phyloP scores from a whole-genome alignment of 345 rosid species.

The Chamaenerion angustifolium region DNA sequence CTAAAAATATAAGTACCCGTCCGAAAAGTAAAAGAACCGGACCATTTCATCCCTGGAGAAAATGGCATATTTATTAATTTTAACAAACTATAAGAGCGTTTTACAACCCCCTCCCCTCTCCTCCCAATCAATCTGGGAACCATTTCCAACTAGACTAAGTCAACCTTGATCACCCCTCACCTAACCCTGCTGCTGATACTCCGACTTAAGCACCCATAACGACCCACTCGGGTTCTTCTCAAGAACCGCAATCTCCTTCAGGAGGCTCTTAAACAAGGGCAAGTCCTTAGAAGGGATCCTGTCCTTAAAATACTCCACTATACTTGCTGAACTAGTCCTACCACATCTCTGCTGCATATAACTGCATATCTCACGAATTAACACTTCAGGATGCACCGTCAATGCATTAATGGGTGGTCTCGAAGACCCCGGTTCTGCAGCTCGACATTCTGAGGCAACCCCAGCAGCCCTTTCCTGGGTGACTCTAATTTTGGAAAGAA shows the following conservation, averaged over 20 bases:
- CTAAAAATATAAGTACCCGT: too few relatives aligned
- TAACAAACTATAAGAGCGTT: too few relatives aligned
- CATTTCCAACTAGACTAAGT: too few relatives aligned
- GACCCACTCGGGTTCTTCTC: slow-evolving; percentile 36
- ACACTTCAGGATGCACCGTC: slow-evolving; percentile 54
- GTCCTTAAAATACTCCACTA: slow-evolving; percentile 61
- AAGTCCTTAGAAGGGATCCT: slow-evolving; percentile 39
- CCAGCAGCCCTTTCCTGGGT: slow-evolving; percentile 56
- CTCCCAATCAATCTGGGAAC: too few relatives aligned
- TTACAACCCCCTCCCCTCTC: too few relatives aligned
- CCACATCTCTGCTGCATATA: slow-evolving; percentile 74
- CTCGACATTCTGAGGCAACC: slow-evolving; percentile 42
- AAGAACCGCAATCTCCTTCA: slow-evolving; percentile 71
- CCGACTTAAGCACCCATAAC: slow-evolving; percentile 67
- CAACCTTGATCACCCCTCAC: too few relatives aligned
- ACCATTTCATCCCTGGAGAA: too few relatives aligned
- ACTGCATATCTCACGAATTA: slow-evolving; percentile 72
- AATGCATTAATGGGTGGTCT: slow-evolving; percentile 18
- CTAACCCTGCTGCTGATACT: slow-evolving; percentile 23
- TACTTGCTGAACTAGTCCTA: slow-evolving; percentile 44
- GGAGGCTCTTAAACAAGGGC: slow-evolving; percentile 62
- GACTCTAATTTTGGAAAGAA: slow-evolving; percentile 67
- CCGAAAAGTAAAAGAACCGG: too few relatives aligned
- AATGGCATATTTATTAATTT: too few relatives aligned
- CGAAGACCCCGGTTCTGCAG: slow-evolving; percentile 17